These are phyloP conservation scores for Berberis vulgaris DNA, from an alignment of 164 flowering plant species.

Conservation along the genomic window DNA sequence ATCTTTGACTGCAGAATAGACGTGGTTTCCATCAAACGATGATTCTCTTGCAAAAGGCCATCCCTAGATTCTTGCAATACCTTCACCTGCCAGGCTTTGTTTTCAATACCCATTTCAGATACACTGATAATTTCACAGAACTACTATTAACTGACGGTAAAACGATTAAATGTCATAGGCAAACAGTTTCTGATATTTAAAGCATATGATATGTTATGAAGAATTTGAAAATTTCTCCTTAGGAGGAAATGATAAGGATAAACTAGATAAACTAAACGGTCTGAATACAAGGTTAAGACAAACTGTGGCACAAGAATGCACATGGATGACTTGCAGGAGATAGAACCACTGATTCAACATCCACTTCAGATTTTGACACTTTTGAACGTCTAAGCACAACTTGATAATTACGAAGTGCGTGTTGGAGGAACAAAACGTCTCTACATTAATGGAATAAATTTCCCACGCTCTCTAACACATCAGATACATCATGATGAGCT, in stretches of 20 bases:
- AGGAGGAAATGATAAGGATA: not conserved
- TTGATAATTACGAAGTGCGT: too few relatives aligned
- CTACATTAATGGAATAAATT: too few relatives aligned
- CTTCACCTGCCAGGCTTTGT: constrained; percentile 82
- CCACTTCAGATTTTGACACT: too few relatives aligned
- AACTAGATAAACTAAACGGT: not conserved
- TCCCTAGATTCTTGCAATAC: constrained; percentile 62
- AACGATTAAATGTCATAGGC: not conserved
- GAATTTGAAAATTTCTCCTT: not conserved
- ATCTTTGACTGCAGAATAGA: constrained; percentile 39
- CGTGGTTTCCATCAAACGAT: constrained; percentile 33
- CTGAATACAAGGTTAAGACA: too few relatives aligned
- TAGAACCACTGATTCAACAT: too few relatives aligned
- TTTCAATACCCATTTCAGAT: constrained; percentile 59
- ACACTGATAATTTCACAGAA: constrained; percentile 15
- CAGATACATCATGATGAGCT: too few relatives aligned
- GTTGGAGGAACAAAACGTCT: too few relatives aligned
- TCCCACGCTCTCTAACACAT: too few relatives aligned
- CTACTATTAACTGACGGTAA: not conserved
- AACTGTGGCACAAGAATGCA: too few relatives aligned
- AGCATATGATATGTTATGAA: not conserved
- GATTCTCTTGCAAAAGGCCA: constrained; percentile 44
- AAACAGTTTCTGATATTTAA: not conserved
- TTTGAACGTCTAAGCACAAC: too few relatives aligned
- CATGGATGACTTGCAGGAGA: too few relatives aligned